Base-by-base conservation (phyloP, 495 filamentous ascomycete genomes). In the Xylaria grammica region DNA sequence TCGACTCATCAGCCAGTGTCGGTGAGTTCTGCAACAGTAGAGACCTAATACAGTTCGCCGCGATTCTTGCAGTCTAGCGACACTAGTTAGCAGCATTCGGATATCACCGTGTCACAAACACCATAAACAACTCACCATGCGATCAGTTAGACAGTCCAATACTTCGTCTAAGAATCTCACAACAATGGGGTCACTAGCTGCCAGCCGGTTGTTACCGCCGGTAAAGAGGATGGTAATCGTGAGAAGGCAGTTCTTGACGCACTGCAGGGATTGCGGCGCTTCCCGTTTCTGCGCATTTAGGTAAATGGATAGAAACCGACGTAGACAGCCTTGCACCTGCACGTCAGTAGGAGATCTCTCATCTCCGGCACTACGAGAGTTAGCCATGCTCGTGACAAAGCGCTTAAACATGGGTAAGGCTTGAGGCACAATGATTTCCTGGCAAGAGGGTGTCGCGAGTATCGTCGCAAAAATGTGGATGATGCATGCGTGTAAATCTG, bases 391-490 rank as follows among this genome's bases (percentile, higher is more conserved):
- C 53, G 85, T 83, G 57, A 98, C 82, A 75, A 99, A 98, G 54
- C 95, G 88, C 71, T 92, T 93, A 75, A 99, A 89, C 42, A 93
- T 96, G 0, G 95, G 92, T 3, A 99, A 83, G 6, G 93, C 88
- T 75, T 96, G 92, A 1, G 96, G 94, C 1, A 97, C 91, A 44
- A 97, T 91, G 22, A 91, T 84, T 15, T 89, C 85, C 77, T 98
- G 96, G 71, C 94, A 97, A 27, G 89, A 81, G 1, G 90, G 87
- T 0, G 92, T 97, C 15, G 90, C 90, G 5, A 99, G 88, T 52
- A 97, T 96, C 4, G 91, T 97, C 45, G 89, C 89, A 73, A 98
- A 98, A 26, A 98, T 96, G 76, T 99, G 94, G 36, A 98, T 82
- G 68, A 98, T 97, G 72, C 94, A 97, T 48, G 95, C 94, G 74